Evolutionary conservation across 2,329 filamentous ascomycete species (phyloP).

Genomic region (Phialophora chinensis): DNA sequence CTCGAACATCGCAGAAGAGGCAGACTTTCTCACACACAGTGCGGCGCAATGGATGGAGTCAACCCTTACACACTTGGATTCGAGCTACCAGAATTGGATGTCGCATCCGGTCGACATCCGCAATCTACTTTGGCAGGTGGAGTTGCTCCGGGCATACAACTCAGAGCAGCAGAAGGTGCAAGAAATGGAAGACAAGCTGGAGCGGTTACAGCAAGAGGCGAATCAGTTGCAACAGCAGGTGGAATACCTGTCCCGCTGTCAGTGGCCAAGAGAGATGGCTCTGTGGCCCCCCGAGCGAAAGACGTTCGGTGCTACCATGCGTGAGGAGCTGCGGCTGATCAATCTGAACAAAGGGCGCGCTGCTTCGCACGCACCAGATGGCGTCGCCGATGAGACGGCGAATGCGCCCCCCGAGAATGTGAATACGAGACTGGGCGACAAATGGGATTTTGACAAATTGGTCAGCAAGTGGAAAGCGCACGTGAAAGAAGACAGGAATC

Average conservation of each 20-base stretch:
- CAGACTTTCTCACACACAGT: constrained; percentile 46
- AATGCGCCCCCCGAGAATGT: constrained; percentile 24
- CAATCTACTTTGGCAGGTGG: constrained; percentile 53
- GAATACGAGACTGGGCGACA: constrained; percentile 33
- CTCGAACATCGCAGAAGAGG: constrained; percentile 42
- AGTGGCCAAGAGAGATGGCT: constrained; percentile 57
- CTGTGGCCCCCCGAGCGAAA: constrained; percentile 54
- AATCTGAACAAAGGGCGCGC: constrained; percentile 31
- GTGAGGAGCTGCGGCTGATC: constrained; percentile 32
- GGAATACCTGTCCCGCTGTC: constrained; percentile 53
- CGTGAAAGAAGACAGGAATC: constrained; percentile 43
- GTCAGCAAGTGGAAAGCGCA: constrained; percentile 57
- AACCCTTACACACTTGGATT: constrained; percentile 75
- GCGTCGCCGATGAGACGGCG: constrained; percentile 15
- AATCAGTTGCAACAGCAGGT: constrained; percentile 56
- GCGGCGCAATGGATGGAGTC: constrained; percentile 65
- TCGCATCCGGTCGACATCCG: constrained; percentile 61
- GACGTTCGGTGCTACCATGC: constrained; percentile 45
- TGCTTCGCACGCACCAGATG: constrained; percentile 5
- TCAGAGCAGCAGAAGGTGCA: constrained; percentile 53
- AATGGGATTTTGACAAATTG: constrained; percentile 57
- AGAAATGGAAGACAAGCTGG: constrained; percentile 51
- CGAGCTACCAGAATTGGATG: constrained; percentile 78
- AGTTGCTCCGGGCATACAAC: constrained; percentile 55
- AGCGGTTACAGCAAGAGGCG: constrained; percentile 54